phyloP scores from a whole-genome alignment of 1,284 basidiomycete genomes.

The Cryptococcus wingfieldii region DNA sequence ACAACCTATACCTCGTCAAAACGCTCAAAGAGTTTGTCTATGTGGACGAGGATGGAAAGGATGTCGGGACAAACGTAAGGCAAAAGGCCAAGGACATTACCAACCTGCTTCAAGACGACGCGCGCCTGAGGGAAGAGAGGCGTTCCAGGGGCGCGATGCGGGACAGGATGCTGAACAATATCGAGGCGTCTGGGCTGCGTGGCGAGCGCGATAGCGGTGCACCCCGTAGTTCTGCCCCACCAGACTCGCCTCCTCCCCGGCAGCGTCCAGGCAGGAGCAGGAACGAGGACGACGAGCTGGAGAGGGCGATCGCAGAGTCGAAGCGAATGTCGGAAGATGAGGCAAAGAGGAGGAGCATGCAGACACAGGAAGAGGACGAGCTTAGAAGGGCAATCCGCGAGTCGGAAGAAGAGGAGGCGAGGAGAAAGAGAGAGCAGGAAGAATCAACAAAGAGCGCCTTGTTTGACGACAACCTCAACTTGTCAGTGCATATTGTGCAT shows the following conservation, averaged over 20 bases:
- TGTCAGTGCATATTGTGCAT: conserved; percentile 50
- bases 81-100: conserved; percentile 99
- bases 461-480: conserved; percentile 78
- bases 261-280: conserved; percentile 20
- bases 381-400: conserved; percentile 70
- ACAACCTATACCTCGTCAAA: conserved; percentile 97
- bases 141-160: conserved; percentile 81
- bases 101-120: conserved; percentile 86
- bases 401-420: conserved; percentile 82
- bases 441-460: conserved; percentile 69
- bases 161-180: conserved; percentile 79
- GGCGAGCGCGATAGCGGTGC: conserved; percentile 53
- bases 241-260: not conserved
- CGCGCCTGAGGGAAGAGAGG: conserved; percentile 79
- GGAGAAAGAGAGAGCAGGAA: conserved; percentile 64
- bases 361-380: conserved; percentile 62
- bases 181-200: conserved; percentile 45
- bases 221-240: conserved; percentile 14
- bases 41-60: conserved; percentile 91
- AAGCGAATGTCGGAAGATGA: conserved; percentile 74
- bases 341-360: conserved; percentile 53
- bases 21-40: conserved; percentile 99
- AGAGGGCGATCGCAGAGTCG: conserved; percentile 78
- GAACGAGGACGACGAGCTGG: conserved; percentile 75
- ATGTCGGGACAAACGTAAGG: conserved; percentile 96